A percentile compares a stretch with the other conserved stretches of the same genome.
These are phyloP conservation scores for Mucor indicus DNA, from an alignment of 371 early-diverging fungal species.

Conservation along the genomic window DNA sequence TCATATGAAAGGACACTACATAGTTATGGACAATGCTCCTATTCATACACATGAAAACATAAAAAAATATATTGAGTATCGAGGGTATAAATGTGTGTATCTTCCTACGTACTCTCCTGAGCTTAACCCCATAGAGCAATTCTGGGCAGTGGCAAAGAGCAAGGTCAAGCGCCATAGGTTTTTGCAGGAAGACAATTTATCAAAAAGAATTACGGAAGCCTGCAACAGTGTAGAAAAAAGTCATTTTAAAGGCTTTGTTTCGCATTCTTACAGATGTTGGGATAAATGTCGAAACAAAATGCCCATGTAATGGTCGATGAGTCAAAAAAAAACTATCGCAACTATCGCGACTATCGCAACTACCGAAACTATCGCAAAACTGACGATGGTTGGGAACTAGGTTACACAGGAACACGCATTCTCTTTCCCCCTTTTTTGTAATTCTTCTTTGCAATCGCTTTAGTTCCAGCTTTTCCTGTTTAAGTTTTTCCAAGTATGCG, in stretches of 20 bases:
- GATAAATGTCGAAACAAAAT: constrained; percentile 18
- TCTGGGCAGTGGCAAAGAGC: constrained; percentile 3
- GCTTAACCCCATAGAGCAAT: constrained; percentile 5
- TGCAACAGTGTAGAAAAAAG: constrained; percentile 7
- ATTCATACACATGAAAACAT: constrained; percentile 22
- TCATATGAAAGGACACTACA: constrained; percentile 17
- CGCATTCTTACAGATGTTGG: constrained; percentile 15
- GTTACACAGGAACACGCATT: not conserved
- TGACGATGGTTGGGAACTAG: not conserved
- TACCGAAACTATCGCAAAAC: not conserved
- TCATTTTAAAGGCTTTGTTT: constrained; percentile 15
- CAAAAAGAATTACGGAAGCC: constrained; percentile 6
- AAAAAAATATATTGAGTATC: constrained; percentile 21
- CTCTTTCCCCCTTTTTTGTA: not conserved
- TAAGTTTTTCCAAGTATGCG: no score
- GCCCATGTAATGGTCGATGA: constrained; percentile 9
- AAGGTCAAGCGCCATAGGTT: constrained; percentile 3
- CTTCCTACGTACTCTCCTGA: constrained; percentile 4
- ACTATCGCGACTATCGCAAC: not conserved
- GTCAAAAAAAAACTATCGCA: constrained; percentile 1
- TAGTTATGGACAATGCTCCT: constrained; percentile 18
- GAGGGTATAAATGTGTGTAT: constrained; percentile 11
- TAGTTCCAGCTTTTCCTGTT: no score
- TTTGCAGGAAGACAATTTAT: not conserved
- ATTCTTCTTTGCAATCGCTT: no score